Evolutionary conservation across 192 early-diverging fungal species (phyloP), one percentile per base, ranked within the genome.

Genomic region (Podila verticillata): DNA sequence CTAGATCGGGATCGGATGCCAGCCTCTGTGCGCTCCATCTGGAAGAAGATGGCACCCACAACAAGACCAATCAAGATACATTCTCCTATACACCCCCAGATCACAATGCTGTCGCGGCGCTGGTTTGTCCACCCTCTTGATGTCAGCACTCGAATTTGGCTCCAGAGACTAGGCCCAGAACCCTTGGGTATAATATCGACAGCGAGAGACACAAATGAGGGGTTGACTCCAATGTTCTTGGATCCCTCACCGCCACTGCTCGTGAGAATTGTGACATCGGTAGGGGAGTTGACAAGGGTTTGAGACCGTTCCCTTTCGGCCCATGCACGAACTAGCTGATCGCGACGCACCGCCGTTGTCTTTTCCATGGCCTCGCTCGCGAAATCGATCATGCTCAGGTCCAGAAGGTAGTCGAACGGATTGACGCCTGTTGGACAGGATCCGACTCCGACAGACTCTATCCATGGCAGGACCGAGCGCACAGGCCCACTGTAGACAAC

Each of bases 291-390:
- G 4, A 8, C 28, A 5, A 47, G 57, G 9, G 10, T 57, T 8
- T n/a, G 39, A n/a, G 57, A 48, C 15, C n/a, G 35, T n/a, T 51
- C 54, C 47, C 75, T 59, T 7, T 68, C 51, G 28, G 65, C 48
- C 77, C 77, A 80, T 22, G 77, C 70, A 22, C 63, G 69, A 12
- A 79, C 69, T 19, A 79, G 69, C 9, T 62, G 35, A 12, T 79
- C 75, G 6, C 75, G 68, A 29, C 75, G 58, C 2, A 72, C 48
- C 26, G 69, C 75, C 32, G 75, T 79, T 20, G 69, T 57, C 61
- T 72, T 79, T 58, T 79, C 75, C n/a, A 79, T 61, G 36, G 75
- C 63, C 24, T 79, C 69, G 47, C 75, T 79, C 13, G 75, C 75
- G 44, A 79, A 79, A 22, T 79, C 75, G 6, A 79, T 67, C 75